Evolutionary conservation across 2,329 filamentous ascomycete genomes (phyloP).

Genomic region (Fusarium napiforme): DNA sequence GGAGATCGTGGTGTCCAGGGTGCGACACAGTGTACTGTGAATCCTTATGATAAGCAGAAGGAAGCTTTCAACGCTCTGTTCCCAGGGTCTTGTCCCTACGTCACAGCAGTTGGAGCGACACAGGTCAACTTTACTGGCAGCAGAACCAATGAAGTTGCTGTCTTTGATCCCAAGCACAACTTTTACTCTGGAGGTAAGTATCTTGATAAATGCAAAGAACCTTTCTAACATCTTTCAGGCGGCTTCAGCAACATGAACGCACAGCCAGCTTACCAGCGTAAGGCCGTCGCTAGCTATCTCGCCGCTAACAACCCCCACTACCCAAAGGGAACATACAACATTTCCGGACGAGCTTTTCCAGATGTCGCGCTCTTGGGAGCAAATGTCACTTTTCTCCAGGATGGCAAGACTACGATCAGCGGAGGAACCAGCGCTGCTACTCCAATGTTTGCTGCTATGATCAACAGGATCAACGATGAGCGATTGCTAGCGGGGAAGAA

Average conservation of each 20-base stretch:
- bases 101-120: not conserved
- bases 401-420: not conserved
- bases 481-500: not conserved
- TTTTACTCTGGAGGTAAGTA: slow-evolving; percentile 1
- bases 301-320: not conserved
- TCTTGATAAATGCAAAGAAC: too few relatives aligned
- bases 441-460: not conserved
- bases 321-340: slow-evolving; percentile 6
- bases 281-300: not conserved
- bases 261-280: not conserved
- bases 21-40: not conserved
- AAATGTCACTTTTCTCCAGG: not conserved
- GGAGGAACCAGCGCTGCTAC: slow-evolving; percentile 1
- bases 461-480: slow-evolving; percentile 1
- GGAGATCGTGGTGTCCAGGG: not conserved
- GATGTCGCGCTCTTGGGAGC: not conserved
- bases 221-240: not conserved
- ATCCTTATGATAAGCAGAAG: not conserved
- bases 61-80: not conserved
- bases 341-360: not conserved
- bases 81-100: not conserved
- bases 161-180: slow-evolving; percentile 4
- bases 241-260: not conserved
- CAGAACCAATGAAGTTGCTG: not conserved
- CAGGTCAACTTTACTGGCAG: not conserved